Evolutionary conservation across 192 early-diverging fungal genomes (phyloP).

Genomic region (Jimgerdemannia flammicorona): DNA sequence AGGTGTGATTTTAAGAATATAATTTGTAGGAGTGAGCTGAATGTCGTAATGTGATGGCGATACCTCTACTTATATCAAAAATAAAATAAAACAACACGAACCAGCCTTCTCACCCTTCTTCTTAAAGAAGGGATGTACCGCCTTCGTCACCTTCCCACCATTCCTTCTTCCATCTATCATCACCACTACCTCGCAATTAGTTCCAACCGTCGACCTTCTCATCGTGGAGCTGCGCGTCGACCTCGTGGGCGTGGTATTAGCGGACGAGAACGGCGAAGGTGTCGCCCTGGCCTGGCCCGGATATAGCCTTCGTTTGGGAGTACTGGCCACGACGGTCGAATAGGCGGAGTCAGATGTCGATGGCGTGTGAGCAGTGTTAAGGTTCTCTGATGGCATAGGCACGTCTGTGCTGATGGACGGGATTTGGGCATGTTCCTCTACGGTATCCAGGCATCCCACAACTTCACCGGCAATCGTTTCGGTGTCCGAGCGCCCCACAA

Average conservation of each 20-base stretch:
- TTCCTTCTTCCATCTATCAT: not conserved
- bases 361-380: not conserved
- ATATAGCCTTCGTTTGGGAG: not conserved
- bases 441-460: not conserved
- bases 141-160: not conserved
- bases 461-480: not conserved
- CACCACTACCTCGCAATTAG: not conserved
- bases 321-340: not conserved
- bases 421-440: too few species aligned
- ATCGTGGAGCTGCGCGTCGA: not conserved
- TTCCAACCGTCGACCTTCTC: not conserved
- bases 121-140: not conserved
- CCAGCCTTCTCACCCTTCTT: not conserved
- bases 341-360: not conserved
- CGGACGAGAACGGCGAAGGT: not conserved
- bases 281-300: not conserved
- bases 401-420: too few species aligned
- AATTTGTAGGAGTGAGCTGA: not conserved
- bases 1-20: not conserved
- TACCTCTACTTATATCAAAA: not conserved
- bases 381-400: too few species aligned
- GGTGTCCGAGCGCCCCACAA: too few species aligned
- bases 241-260: not conserved
- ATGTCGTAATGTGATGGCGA: not conserved
- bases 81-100: not conserved